These are phyloP conservation scores for Calonectria pteridis DNA, from an alignment of 2,329 filamentous ascomycete species.

Conservation along the genomic window DNA sequence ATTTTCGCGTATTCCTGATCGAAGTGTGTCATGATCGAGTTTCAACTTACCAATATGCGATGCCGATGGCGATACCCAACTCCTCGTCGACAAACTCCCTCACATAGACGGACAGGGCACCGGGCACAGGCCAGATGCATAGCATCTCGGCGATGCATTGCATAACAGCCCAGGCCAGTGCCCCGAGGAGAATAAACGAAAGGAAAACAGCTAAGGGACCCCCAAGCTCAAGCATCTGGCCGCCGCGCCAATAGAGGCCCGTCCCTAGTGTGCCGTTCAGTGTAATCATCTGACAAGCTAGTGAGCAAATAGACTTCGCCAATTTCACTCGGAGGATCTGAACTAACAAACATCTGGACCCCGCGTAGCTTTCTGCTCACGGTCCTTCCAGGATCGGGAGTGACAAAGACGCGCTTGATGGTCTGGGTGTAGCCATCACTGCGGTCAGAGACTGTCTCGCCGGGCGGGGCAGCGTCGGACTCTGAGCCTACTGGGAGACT, in stretches of 20 bases:
- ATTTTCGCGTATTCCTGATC: not conserved
- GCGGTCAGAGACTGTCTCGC: not conserved
- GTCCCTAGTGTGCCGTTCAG: constrained; percentile 4
- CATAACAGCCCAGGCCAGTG: constrained; percentile 10
- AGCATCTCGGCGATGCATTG: constrained; percentile 11
- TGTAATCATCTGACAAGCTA: constrained; percentile 10
- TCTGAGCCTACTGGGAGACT: not conserved
- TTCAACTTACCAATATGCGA: not conserved
- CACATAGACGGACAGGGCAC: constrained; percentile 6
- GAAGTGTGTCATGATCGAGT: not conserved
- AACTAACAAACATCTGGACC: constrained; percentile 7
- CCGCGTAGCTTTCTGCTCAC: constrained; percentile 3
- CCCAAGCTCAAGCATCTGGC: constrained; percentile 1
- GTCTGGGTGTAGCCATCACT: not conserved
- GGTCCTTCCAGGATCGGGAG: not conserved
- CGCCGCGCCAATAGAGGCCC: constrained; percentile 6
- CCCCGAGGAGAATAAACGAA: not conserved
- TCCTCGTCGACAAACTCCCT: constrained; percentile 4
- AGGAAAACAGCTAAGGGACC: not conserved
- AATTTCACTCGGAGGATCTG: not conserved
- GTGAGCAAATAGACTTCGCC: not conserved
- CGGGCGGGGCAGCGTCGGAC: not conserved
- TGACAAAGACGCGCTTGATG: not conserved
- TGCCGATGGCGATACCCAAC: constrained; percentile 6
- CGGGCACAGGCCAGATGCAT: constrained; percentile 7